Conservation (phyloP, 148 eudicot species). For the Polygonum maritimum region DNA sequence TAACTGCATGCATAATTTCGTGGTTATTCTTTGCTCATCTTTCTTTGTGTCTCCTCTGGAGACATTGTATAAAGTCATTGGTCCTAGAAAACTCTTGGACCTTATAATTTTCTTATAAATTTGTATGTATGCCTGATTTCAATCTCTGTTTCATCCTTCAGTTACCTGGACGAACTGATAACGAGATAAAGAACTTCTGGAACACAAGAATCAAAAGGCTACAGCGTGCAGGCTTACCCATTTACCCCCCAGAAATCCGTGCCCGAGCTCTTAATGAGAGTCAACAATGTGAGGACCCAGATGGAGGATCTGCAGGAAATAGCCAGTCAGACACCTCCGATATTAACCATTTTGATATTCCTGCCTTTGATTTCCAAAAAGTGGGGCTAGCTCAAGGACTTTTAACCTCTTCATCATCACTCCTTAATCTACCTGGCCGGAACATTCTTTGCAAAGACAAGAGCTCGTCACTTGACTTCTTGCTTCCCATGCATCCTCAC, state of each 20-base stretch:
- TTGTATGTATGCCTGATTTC: neutral
- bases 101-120: neutral
- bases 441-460: constrained; percentile 26
- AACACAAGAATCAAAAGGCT: constrained; percentile 70
- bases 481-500: constrained; percentile 35
- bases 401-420: constrained; percentile 20
- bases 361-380: constrained; percentile 38
- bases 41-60: neutral
- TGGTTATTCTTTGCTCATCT: neutral
- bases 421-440: constrained; percentile 29
- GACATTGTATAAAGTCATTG: neutral
- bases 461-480: constrained; percentile 22
- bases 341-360: constrained; percentile 30
- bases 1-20: neutral
- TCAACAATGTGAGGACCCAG: constrained; percentile 32
- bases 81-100: neutral
- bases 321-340: constrained; percentile 31
- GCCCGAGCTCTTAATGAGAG: constrained; percentile 35
- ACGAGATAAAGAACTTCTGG: constrained; percentile 85
- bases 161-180: constrained; percentile 88
- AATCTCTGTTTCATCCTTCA: constrained; percentile 18
- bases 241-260: constrained; percentile 55
- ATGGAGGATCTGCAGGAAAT: constrained; percentile 21
- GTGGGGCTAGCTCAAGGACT: constrained; percentile 34
- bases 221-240: constrained; percentile 62